Conservation (phyloP, 441 rosid genomes). For the Euphorbia schlechtendalii region DNA sequence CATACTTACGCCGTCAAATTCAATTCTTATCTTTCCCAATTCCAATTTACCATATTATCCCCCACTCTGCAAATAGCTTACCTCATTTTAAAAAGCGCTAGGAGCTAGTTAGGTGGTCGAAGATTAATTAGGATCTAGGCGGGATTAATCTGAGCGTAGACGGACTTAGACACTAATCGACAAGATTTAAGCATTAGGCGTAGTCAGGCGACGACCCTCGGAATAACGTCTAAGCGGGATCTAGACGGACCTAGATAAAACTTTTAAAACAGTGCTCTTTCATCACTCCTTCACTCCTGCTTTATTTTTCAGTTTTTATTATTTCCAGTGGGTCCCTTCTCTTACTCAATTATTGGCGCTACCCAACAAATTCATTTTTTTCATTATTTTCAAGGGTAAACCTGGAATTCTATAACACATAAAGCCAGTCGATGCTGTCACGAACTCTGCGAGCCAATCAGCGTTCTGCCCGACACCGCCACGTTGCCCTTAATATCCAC, state of each 20-base stretch:
- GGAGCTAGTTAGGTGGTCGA: too few species aligned
- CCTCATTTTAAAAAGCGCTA: too few species aligned
- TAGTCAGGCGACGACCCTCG: too few species aligned
- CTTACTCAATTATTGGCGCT: conserved; percentile 1
- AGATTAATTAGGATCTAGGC: too few species aligned
- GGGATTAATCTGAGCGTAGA: too few species aligned
- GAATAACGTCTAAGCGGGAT: too few species aligned
- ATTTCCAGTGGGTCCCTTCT: background rate
- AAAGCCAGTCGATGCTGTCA: background rate
- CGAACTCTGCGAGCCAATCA: background rate
- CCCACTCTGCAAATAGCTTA: background rate
- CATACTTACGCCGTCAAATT: background rate
- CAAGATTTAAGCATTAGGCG: too few species aligned
- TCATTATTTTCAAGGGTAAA: background rate
- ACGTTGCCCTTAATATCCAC: background rate
- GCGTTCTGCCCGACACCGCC: background rate
- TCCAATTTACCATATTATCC: background rate
- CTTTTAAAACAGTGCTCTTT: too few species aligned
- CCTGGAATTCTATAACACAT: background rate
- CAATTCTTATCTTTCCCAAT: background rate
- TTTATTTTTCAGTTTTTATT: too few species aligned
- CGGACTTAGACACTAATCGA: too few species aligned
- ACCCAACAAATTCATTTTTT: background rate
- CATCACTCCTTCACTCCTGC: background rate
- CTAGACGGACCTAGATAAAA: too few species aligned